These are phyloP conservation scores for Cystobasidium pallidum DNA, from an alignment of 1,284 basidiomycete species.

Conservation along the genomic window DNA sequence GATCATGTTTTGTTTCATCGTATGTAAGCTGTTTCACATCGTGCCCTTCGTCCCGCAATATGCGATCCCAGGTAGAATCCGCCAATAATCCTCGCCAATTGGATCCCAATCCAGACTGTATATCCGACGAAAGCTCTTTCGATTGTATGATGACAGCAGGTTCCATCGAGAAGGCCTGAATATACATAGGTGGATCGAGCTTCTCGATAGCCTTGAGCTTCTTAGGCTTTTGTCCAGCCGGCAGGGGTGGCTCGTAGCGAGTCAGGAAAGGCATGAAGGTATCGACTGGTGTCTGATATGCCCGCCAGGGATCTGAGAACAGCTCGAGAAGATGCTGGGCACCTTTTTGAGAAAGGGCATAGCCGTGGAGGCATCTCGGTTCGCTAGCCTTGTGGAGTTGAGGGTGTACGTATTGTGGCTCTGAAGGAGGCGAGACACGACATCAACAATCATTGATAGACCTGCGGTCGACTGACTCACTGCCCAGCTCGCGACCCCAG, in stretches of 20 bases:
- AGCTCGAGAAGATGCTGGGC: conserved; percentile 49
- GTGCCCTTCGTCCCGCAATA: conserved; percentile 48
- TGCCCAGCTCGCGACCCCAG: conserved; percentile 52
- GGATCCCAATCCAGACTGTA: conserved; percentile 54
- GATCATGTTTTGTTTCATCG: conserved; percentile 47
- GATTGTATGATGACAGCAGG: conserved; percentile 56
- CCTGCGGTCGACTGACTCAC: no score
- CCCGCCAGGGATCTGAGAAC: conserved; percentile 53
- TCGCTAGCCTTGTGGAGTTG: conserved; percentile 63
- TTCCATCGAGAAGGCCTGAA: conserved; percentile 54
- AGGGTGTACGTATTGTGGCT: conserved; percentile 74
- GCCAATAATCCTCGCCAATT: conserved; percentile 54
- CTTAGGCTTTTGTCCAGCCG: not conserved
- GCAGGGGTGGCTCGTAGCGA: conserved; percentile 37
- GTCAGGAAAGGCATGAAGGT: conserved; percentile 70
- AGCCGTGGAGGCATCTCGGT: conserved; percentile 54
- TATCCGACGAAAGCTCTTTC: conserved; percentile 55
- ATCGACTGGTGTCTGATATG: conserved; percentile 55
- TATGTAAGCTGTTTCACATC: conserved; percentile 48
- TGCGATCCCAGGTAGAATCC: conserved; percentile 56
- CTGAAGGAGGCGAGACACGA: conserved; percentile 60
- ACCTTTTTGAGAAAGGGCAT: conserved; percentile 52
- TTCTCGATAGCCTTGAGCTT: conserved; percentile 8
- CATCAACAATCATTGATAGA: no score
- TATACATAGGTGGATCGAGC: conserved; percentile 42